These are phyloP conservation scores for Mycena epipterygia DNA, from an alignment of 768 basidiomycete genomes.

Conservation along the genomic window DNA sequence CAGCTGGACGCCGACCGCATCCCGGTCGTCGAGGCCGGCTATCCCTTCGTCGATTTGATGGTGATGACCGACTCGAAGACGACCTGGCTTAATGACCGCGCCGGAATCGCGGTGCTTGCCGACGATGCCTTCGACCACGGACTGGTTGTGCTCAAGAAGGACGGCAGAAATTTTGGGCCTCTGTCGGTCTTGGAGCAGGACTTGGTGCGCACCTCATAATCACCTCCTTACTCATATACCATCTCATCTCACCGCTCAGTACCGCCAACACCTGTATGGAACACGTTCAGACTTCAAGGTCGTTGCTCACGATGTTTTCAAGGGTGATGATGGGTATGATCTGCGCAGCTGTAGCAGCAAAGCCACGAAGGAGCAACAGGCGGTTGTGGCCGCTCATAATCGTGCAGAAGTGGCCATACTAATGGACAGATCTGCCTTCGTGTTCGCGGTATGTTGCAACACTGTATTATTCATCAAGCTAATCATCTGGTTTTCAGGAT, in stretches of 20 bases:
- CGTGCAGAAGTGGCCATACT: background rate
- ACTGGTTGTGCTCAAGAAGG: background rate
- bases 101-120: background rate
- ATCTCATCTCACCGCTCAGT: no score
- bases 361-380: slow-evolving; percentile 9
- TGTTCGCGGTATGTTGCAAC: background rate
- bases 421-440: background rate
- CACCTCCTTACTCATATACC: no score
- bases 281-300: slow-evolving; percentile 1
- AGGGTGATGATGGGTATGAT: background rate
- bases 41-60: background rate
- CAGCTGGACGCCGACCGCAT: background rate
- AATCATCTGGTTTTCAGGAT: background rate
- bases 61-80: background rate
- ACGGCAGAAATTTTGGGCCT: background rate
- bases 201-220: background rate
- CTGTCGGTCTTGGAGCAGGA: background rate
- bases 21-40: background rate
- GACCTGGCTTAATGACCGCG: background rate
- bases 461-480: background rate
- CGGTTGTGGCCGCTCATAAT: background rate
- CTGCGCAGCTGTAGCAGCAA: background rate
- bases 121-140: background rate
- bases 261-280: background rate
- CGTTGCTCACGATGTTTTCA: background rate